phyloP scores from a whole-genome alignment of 164 flowering plant species.

The Liriodendron chinense region DNA sequence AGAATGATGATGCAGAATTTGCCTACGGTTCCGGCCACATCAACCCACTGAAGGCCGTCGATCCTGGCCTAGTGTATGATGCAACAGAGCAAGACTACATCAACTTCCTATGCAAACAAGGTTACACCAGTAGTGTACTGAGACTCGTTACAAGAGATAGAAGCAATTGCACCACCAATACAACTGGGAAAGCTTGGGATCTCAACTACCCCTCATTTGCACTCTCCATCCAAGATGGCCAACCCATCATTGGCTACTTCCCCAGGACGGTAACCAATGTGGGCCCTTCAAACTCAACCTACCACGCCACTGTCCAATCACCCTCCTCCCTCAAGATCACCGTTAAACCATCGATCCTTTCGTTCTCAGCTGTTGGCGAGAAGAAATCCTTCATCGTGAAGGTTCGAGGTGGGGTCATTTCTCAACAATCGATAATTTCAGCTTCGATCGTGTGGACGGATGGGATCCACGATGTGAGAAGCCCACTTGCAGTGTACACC shows the following conservation, averaged over 20 bases:
- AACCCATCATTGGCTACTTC: conserved; percentile 15
- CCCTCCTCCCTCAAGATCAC: conserved; percentile 8
- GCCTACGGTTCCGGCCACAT: conserved; percentile 41
- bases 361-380: neutral
- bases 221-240: conserved; percentile 16
- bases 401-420: too few relatives aligned
- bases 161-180: conserved; percentile 12
- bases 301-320: conserved; percentile 11
- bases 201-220: conserved; percentile 34
- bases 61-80: conserved; percentile 45
- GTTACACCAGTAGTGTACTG: conserved; percentile 29
- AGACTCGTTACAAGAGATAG: conserved; percentile 19
- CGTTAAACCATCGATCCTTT: conserved; percentile 4
- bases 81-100: conserved; percentile 23
- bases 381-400: too few relatives aligned
- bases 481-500: too few relatives aligned
- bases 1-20: conserved; percentile 37
- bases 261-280: conserved; percentile 21
- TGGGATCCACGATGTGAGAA: too few relatives aligned
- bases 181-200: conserved; percentile 16
- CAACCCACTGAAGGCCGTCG: conserved; percentile 37
- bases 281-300: conserved; percentile 6
- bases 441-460: too few relatives aligned
- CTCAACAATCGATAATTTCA: too few relatives aligned
- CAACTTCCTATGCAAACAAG: conserved; percentile 29